Evolutionary conservation across 2,329 filamentous ascomycete species (phyloP), one percentile per base, ranked within the genome.

Genomic region (Pseudogymnoascus sp.): DNA sequence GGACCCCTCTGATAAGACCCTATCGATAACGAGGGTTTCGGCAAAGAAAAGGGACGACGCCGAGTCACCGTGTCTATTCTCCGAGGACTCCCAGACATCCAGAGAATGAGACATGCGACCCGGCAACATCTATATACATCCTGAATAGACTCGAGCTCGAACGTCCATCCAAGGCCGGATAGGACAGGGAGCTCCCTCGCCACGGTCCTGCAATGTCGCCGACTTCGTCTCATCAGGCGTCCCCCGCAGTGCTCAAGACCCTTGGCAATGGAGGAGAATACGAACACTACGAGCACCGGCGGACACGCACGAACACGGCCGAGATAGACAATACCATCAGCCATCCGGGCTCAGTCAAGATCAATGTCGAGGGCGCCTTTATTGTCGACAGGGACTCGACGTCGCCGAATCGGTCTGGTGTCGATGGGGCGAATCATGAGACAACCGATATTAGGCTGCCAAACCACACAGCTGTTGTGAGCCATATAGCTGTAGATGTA

Each of bases 401-500:
- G 19, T 84, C 82, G 59, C 78, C 85, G 63, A 78, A 78, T 41
- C 59, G 59, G 38, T 38, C 35, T n/a, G 74, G 76, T 35, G 70
- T 72, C 62, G 81, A 78, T 66, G 81, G 79, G 43, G 76, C 79
- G 19, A 75, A 74, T 63, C 84, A 87, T 75, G 91, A 96, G 75
- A 92, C 90, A 63, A 92, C 91, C 73, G 95, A 97, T 74, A 99
- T 99, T 70, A 84, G 95, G n/a, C 80, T 99, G 65, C 95, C 95
- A 28, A 95, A 98, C 76, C 95, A 99, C 77, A 96, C 91, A 11
- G 89, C 90, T 10, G 88, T 96, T 7, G 93, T 99, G 69, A 97
- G 92, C 79, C 95, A 99, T 79, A 91, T 99, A 70, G 95, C 95
- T 61, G 89, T 97, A 65, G 95, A 99, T 82, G 92, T 96, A 82